Evolutionary conservation across 2,329 filamentous ascomycete species (phyloP).

Genomic region (Daldinia sp.): DNA sequence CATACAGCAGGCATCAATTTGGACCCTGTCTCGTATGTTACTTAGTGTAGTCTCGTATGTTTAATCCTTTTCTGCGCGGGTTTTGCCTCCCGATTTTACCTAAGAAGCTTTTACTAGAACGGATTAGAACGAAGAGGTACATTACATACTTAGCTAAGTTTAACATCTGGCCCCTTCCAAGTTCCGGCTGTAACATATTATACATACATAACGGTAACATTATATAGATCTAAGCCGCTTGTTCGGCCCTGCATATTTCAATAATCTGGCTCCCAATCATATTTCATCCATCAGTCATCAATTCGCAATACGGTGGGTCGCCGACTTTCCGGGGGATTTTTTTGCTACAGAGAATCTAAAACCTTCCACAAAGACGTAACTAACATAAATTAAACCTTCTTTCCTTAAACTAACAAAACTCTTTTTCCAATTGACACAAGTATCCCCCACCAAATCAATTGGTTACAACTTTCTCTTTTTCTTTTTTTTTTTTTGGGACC

Average conservation of each 20-base stretch:
- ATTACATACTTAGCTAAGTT: not conserved
- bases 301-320: slow-evolving; percentile 3
- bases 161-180: not conserved
- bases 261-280: slow-evolving; percentile 31
- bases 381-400: slow-evolving; percentile 20
- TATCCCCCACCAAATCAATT: slow-evolving; percentile 21
- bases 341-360: slow-evolving; percentile 20
- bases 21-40: slow-evolving; percentile 7
- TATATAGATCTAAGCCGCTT: slow-evolving; percentile 25
- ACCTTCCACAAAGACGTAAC: slow-evolving; percentile 10
- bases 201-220: not conserved
- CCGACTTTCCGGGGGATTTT: not conserved
- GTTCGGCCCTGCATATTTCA: slow-evolving; percentile 24
- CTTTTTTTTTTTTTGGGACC: slow-evolving; percentile 6
- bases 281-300: slow-evolving; percentile 40
- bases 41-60: slow-evolving; percentile 11
- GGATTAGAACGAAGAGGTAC: not conserved
- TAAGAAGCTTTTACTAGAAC: not conserved
- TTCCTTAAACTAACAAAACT: slow-evolving; percentile 13
- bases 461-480: slow-evolving; percentile 1
- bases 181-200: slow-evolving; percentile 1
- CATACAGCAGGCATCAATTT: slow-evolving; percentile 1
- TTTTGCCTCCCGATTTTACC: slow-evolving; percentile 12
- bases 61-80: slow-evolving; percentile 1
- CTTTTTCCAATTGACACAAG: slow-evolving; percentile 17